Base-by-base conservation (phyloP, 441 rosid species). In the Macaranga tanarius region DNA sequence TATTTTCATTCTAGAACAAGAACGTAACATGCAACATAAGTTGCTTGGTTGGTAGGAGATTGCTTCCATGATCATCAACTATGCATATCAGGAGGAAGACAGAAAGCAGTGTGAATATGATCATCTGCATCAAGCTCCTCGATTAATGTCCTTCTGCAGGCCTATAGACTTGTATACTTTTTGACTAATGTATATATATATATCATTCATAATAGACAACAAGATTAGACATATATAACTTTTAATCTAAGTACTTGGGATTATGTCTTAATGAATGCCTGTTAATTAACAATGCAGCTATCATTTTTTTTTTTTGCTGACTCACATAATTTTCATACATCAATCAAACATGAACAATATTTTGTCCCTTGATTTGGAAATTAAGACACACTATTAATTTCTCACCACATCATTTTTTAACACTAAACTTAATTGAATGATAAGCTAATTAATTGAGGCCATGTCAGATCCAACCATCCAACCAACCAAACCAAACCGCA, bases 401-500 rank as follows among this genome's bases (percentile, higher is more conserved):
- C 67, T 45, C 12, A 56, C 5, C 54, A 72, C 10, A 62, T 47
- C 12, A 31, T 45, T 62, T 28, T 40, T 20, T 19, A 31, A 42
- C 20, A 31, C 60, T 22, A 56, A 20, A 71, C 45, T 65, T 65
- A 73, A 52, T 31, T 70, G 13, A 13, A 54, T 51, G 54, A 58
- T 65, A 54, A 63, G 57, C 34, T 72, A 60, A 75, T 67, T 40
- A 48, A 65, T 48, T 44, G 80, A 69, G 72, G 63, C 42, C 57
- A 72, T 65, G 77, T 76, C 76, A 80, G 51, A 72, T 71, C 73
- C 70, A 69, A 71, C 77, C 50, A 63, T n/a, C n/a, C n/a, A 70
- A 57, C 17, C 63, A 44, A 62, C 23, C 4, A 23, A 2, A 67
- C 4, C 11, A 0, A n/a, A n/a, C n/a, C n/a, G n/a, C n/a, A n/a